Base-by-base conservation (phyloP, 768 basidiomycete genomes). In the Coprinopsis strossmayeri region DNA sequence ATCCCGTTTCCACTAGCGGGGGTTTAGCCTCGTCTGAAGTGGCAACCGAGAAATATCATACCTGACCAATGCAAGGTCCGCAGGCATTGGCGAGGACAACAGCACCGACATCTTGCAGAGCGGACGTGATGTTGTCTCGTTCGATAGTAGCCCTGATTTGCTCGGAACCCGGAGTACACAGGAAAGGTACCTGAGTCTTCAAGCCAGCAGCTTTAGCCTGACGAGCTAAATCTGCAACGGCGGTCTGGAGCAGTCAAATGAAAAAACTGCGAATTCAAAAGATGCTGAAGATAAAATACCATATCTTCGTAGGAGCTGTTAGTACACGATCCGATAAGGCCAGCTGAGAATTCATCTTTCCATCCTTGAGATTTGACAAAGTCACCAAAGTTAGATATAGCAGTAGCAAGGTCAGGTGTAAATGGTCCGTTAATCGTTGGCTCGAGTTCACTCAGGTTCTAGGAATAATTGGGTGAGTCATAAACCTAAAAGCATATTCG, bases 251-350 rank as follows among this genome's bases (percentile, higher is more conserved):
- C 18, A 45, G 42, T 28, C 13, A 47, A 10, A 43, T 45, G 51
- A 48, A 41, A 52, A 53, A 57, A 32, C 26, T 10, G 18, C n/a
- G 17, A 7, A 28, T 34, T 46, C 18, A 28, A 47, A 45, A 34
- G 26, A 23, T 2, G 44, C 9, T 30, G 37, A 28, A 26, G n/a
- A n/a, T 5, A 48, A 34, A 49, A 10, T 52, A 89, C 90, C 91
- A 93, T 85, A 61, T 93, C 91, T 63, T 95, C 91, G 61, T 98
- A 99, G 3, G 93, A 96, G 51, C 93, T 96, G 65, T 99, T 99
- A 25, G 96, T 99, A 66, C 96, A 99, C n/a, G 92, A 96, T 20
- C 96, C 96, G 59, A 99, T 99, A 23, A 99, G 75, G 43, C 76
- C 81, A 20, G 93, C 95, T 10, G 92, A 87, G 45, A 98, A 71